These are phyloP conservation scores for Sindora glabra DNA, from an alignment of 306 rosid genomes.

Conservation along the genomic window DNA sequence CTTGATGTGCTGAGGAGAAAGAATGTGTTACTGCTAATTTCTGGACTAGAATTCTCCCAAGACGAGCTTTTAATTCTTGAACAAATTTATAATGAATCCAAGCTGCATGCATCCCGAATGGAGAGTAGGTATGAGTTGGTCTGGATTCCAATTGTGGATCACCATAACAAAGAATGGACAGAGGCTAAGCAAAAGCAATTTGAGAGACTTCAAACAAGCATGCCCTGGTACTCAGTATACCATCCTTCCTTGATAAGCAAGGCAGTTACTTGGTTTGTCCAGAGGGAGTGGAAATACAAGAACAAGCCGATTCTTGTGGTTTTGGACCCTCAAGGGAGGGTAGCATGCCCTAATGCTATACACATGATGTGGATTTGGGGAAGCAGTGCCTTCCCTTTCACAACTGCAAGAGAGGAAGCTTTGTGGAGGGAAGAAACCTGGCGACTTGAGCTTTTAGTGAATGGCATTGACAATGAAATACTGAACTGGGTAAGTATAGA, in stretches of 20 bases:
- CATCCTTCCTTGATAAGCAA: slow-evolving; percentile 44
- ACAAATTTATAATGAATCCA: slow-evolving; percentile 51
- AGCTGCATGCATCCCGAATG: slow-evolving; percentile 21
- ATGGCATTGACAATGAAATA: slow-evolving; percentile 44
- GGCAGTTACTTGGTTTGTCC: slow-evolving; percentile 37
- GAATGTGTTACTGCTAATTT: slow-evolving; percentile 52
- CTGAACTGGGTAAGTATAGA: slow-evolving; percentile 50
- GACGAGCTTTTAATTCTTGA: slow-evolving; percentile 56
- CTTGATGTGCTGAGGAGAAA: slow-evolving; percentile 58
- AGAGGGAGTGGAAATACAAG: slow-evolving; percentile 49
- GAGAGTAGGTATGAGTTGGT: slow-evolving; percentile 47
- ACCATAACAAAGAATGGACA: slow-evolving; percentile 15
- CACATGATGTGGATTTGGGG: slow-evolving; percentile 85
- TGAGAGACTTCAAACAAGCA: slow-evolving; percentile 16
- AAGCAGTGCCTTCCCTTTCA: slow-evolving; percentile 58
- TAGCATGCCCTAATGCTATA: slow-evolving; percentile 55
- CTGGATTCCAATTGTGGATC: slow-evolving; percentile 53
- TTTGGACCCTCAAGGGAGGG: slow-evolving; percentile 55
- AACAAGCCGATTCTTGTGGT: slow-evolving; percentile 59
- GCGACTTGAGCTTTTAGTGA: slow-evolving; percentile 47
- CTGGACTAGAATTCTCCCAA: slow-evolving; percentile 42
- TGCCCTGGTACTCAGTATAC: slow-evolving; percentile 52
- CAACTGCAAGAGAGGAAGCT: slow-evolving; percentile 45
- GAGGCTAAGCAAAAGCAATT: slow-evolving; percentile 28
- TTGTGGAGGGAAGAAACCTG: slow-evolving; percentile 61